Evolutionary conservation across 805 yeast genomes (phyloP), one percentile per base, ranked within the genome.

Genomic region (Wickerhamiella kurtzmanii): DNA sequence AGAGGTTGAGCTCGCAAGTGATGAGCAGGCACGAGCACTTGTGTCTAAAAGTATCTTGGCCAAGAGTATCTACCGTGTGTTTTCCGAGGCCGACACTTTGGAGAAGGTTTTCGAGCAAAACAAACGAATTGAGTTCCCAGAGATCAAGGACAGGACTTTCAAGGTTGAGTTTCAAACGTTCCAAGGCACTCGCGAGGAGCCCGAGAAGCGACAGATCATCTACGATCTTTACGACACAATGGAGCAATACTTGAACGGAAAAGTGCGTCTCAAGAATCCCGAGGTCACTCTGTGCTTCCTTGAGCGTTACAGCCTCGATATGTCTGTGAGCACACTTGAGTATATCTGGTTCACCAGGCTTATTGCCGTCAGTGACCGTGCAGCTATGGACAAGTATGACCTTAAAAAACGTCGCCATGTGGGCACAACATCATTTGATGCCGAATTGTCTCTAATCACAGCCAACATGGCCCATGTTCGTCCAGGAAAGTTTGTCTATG

Each of bases 361-460:
- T 55, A 70, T 92, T 11, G 75, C 85, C 52, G 79, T 80, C 13
- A 72, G 95, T 55, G 65, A 73, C 3, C 67, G 74, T 8, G 78
- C 79, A 22, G 70, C 79, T 1, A 69, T 86, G 50, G 97, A 89
- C 52, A 74, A 70, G 46, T 84, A 81, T 57, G 95, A 87, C 58
- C 70, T 92, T 51, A 82, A 80, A 60, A 77, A 79, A 56, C 72
- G 98, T 58, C 80, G 79, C 45, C 87, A 82, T 58, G 88, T 85
- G 48, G 98, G 98, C 2, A 92, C 98, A 4, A 92, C 98, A 0
- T 85, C 96, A 16, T 92, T 92, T 64, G 98, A 92, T 56, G 94
- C 96, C 0, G 97, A 92, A 60, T 67, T 92, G 50, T 78, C 96
- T 0, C 65, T 92, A 42, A 81, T 88, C 15, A 81, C 94, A 25